Conservation (phyloP, 1,284 basidiomycete species). For the Cutaneotrichosporon daszewskae region DNA sequence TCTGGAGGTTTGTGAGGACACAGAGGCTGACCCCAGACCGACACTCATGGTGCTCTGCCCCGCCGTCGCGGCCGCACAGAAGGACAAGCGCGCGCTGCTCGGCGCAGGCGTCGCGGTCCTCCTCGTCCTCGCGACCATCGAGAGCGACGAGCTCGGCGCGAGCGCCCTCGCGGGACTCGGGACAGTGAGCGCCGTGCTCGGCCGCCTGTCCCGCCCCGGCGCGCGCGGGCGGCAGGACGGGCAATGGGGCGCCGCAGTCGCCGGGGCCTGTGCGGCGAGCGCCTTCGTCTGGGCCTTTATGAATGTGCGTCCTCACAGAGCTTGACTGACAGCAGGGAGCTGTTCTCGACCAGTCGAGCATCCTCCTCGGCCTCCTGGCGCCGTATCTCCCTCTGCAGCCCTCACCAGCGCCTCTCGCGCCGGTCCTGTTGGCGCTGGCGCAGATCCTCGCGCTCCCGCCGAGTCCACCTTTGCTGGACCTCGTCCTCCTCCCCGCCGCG, state of each 20-base stretch:
- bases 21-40: neutral
- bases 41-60: too few relatives aligned
- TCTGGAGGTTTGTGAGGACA: too few relatives aligned
- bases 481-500: constrained; percentile 19
- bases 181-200: neutral
- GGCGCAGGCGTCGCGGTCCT: neutral
- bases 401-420: constrained; percentile 6
- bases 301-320: too few relatives aligned
- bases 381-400: neutral
- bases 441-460: constrained; percentile 39
- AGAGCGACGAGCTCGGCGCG: neutral
- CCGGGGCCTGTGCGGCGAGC: too few relatives aligned
- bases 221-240: too few relatives aligned
- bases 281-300: too few relatives aligned
- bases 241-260: too few relatives aligned
- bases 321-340: too few relatives aligned
- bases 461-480: constrained; percentile 20
- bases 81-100: too few relatives aligned
- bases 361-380: neutral
- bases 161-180: neutral
- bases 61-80: too few relatives aligned
- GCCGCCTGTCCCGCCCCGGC: too few relatives aligned
- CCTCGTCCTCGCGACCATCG: neutral
- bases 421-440: constrained; percentile 21
- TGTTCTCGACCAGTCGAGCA: too few relatives aligned